phyloP scores from a whole-genome alignment of 2,329 filamentous ascomycete genomes.

The Colletotrichum acutatum region DNA sequence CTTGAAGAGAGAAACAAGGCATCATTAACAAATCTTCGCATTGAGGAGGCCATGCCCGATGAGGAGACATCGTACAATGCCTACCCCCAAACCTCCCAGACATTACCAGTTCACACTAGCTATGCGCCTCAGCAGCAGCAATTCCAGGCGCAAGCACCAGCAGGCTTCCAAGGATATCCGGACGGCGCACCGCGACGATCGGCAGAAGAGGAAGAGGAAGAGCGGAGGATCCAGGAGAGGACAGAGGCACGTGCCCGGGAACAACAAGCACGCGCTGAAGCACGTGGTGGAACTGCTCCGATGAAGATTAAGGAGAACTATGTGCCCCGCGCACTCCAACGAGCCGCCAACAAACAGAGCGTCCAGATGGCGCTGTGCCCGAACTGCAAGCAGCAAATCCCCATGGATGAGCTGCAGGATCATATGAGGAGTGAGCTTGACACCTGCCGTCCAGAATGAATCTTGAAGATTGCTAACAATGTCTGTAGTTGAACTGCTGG shows the following conservation, averaged over 20 bases:
- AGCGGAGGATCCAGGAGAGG: slow-evolving; percentile 71
- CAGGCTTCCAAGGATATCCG: slow-evolving; percentile 29
- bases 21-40: slow-evolving; percentile 84
- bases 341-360: slow-evolving; percentile 73
- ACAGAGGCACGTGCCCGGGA: slow-evolving; percentile 70
- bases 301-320: slow-evolving; percentile 97
- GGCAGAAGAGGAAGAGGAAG: slow-evolving; percentile 70
- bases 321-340: slow-evolving; percentile 83
- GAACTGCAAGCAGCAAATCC: slow-evolving; percentile 92
- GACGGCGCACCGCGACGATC: slow-evolving; percentile 47
- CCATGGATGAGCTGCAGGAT: slow-evolving; percentile 86
- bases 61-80: slow-evolving; percentile 71
- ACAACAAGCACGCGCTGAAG: slow-evolving; percentile 82
- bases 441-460: not conserved
- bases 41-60: slow-evolving; percentile 95
- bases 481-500: slow-evolving; percentile 81
- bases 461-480: slow-evolving; percentile 46
- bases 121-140: slow-evolving; percentile 50
- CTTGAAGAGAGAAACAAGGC: slow-evolving; percentile 95
- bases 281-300: slow-evolving; percentile 72
- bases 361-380: slow-evolving; percentile 82
- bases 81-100: slow-evolving; percentile 53
- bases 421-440: slow-evolving; percentile 84
- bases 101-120: slow-evolving; percentile 57
- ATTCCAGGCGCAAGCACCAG: slow-evolving; percentile 46